Percentiles rank a stretch among this genome's conserved stretches.
These are phyloP conservation scores for Claviceps capensis DNA, from an alignment of 2,329 filamentous ascomycete genomes.

Conservation along the genomic window DNA sequence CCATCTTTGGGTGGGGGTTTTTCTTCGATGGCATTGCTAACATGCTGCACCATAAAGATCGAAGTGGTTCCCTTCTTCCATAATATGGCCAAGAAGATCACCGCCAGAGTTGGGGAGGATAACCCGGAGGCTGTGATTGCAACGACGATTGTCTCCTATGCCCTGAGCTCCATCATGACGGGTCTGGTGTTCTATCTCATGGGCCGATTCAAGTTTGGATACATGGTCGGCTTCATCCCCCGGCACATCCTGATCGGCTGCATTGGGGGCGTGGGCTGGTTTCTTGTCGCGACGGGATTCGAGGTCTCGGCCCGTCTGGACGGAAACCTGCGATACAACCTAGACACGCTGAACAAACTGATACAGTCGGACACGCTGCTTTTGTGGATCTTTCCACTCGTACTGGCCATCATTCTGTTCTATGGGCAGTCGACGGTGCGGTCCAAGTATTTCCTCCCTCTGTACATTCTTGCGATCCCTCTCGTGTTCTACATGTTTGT, in stretches of 20 bases:
- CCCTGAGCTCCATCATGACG: conserved; percentile 80
- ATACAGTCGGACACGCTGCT: conserved; percentile 59
- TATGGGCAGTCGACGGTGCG: conserved; percentile 61
- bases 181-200: conserved; percentile 86
- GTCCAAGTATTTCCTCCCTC: conserved; percentile 74
- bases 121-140: conserved; percentile 78
- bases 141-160: conserved; percentile 85
- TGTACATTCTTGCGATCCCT: conserved; percentile 72
- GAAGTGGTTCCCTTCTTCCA: conserved; percentile 98
- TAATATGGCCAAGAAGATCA: conserved; percentile 89
- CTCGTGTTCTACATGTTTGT: conserved; percentile 68
- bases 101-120: conserved; percentile 61
- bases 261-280: conserved; percentile 94
- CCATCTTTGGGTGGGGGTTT: too few relatives aligned
- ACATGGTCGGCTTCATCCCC: conserved; percentile 92
- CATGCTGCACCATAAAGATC: conserved; percentile 40
- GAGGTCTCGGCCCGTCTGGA: conserved; percentile 86
- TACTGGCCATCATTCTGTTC: conserved; percentile 63
- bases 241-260: conserved; percentile 93
- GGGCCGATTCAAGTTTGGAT: conserved; percentile 75
- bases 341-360: conserved; percentile 62
- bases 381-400: conserved; percentile 72
- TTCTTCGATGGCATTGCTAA: neutral
- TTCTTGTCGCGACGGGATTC: conserved; percentile 79
- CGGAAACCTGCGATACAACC: conserved; percentile 70